These are phyloP conservation scores for Immersiporthe knoxdaviesiana DNA, from an alignment of 2,329 filamentous ascomycete species.

Conservation along the genomic window DNA sequence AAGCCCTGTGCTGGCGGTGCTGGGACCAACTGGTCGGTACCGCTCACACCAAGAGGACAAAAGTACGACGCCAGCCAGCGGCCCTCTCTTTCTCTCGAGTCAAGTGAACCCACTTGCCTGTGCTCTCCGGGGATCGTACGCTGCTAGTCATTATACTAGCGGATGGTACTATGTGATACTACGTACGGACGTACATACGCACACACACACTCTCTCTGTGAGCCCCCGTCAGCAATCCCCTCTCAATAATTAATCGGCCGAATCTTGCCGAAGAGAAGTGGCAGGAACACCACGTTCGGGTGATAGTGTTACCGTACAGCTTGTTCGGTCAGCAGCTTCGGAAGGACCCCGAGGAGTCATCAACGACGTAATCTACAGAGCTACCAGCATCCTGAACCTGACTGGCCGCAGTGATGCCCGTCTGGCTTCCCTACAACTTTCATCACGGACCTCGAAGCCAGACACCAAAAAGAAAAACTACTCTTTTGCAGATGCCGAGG, in stretches of 20 bases:
- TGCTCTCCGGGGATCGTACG: not conserved
- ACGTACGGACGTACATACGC: too few relatives aligned
- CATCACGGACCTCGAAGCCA: not conserved
- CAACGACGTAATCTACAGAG: not conserved
- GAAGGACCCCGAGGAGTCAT: not conserved
- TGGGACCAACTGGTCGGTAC: slow-evolving; percentile 1
- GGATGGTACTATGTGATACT: not conserved
- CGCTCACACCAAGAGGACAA: not conserved
- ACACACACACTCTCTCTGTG: not conserved
- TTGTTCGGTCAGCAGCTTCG: not conserved
- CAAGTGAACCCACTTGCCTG: not conserved
- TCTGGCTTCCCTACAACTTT: not conserved
- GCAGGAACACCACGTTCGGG: not conserved
- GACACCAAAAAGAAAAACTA: not conserved
- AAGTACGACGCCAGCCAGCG: not conserved
- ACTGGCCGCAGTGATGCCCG: not conserved
- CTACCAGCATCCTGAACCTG: not conserved
- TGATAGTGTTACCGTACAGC: not conserved
- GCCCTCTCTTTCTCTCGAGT: not conserved
- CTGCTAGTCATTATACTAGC: not conserved
- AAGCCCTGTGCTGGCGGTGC: not conserved
- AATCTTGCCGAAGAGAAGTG: not conserved
- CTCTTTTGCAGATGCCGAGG: not conserved
- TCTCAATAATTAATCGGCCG: not conserved
- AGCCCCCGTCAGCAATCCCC: not conserved